These are phyloP conservation scores for Silybum marianum DNA, from an alignment of 129 eudicot species.

Conservation along the genomic window DNA sequence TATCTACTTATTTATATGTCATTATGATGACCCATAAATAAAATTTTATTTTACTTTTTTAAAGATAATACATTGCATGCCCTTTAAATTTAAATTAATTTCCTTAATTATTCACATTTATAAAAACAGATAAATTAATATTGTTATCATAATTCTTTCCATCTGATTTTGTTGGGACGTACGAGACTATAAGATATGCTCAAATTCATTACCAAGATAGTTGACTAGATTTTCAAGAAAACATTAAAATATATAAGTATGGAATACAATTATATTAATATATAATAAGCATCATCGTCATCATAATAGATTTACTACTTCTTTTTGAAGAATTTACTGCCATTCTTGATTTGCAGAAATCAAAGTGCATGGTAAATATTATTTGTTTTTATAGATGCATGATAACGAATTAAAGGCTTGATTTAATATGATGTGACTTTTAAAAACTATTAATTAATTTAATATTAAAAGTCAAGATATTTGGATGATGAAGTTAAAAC, in stretches of 20 bases:
- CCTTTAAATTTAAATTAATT: no score
- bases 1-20: not conserved
- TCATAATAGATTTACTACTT: not conserved
- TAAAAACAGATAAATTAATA: not conserved
- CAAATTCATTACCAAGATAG: constrained; percentile 14
- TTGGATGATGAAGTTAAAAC: not conserved
- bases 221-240: constrained; percentile 15
- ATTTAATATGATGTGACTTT: constrained; percentile 27
- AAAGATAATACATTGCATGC: not conserved
- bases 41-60: no score
- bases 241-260: constrained; percentile 10
- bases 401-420: constrained; percentile 4
- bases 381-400: constrained; percentile 29
- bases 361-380: constrained; percentile 32
- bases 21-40: not conserved
- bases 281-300: no score
- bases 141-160: not conserved
- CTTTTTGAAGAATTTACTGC: not conserved
- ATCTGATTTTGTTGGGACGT: not conserved
- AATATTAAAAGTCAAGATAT: not conserved
- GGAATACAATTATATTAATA: not conserved
- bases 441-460: not conserved
- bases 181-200: not conserved
- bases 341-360: constrained; percentile 16
- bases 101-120: no score